These are phyloP conservation scores for Craterostigma plantagineum DNA, from an alignment of 257 asterid genomes.

Conservation along the genomic window DNA sequence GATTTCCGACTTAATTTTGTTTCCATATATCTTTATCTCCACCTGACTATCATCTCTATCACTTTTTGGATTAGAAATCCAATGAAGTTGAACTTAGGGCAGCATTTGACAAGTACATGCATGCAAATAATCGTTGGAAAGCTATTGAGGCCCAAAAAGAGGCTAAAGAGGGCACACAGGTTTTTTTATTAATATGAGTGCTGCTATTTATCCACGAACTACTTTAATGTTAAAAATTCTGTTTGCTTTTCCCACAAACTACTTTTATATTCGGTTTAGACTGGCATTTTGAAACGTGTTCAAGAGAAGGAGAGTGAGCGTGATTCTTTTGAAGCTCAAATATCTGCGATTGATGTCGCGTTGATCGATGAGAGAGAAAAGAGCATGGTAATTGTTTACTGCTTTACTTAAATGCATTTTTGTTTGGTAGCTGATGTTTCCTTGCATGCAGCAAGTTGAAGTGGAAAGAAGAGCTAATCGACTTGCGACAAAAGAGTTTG, in stretches of 20 bases:
- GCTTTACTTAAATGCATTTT: constrained; percentile 9
- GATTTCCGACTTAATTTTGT: constrained; percentile 1
- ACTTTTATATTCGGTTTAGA: constrained; percentile 27
- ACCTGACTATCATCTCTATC: too few relatives aligned
- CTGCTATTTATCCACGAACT: constrained; percentile 1
- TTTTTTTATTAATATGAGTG: constrained; percentile 13
- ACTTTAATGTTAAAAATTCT: constrained; percentile 5
- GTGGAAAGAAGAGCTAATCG: constrained; percentile 50
- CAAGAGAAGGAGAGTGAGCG: constrained; percentile 51
- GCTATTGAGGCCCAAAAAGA: constrained; percentile 42
- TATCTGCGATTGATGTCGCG: constrained; percentile 38
- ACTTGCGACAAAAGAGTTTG: constrained; percentile 42
- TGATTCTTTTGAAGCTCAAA: constrained; percentile 38
- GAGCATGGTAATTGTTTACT: constrained; percentile 31
- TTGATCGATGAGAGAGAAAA: constrained; percentile 66
- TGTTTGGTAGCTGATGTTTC: constrained; percentile 7
- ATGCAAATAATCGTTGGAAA: constrained; percentile 46
- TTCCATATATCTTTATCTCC: constrained; percentile 1
- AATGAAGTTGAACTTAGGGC: constrained; percentile 37
- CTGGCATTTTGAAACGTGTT: constrained; percentile 28
- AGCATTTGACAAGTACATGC: constrained; percentile 29
- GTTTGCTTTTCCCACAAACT: too few relatives aligned
- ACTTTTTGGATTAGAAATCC: constrained; percentile 18
- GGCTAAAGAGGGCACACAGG: constrained; percentile 63
- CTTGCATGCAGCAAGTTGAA: constrained; percentile 45